These are phyloP conservation scores for Metschnikowia cerradonensis DNA, from an alignment of 805 yeast genomes.

Conservation along the genomic window DNA sequence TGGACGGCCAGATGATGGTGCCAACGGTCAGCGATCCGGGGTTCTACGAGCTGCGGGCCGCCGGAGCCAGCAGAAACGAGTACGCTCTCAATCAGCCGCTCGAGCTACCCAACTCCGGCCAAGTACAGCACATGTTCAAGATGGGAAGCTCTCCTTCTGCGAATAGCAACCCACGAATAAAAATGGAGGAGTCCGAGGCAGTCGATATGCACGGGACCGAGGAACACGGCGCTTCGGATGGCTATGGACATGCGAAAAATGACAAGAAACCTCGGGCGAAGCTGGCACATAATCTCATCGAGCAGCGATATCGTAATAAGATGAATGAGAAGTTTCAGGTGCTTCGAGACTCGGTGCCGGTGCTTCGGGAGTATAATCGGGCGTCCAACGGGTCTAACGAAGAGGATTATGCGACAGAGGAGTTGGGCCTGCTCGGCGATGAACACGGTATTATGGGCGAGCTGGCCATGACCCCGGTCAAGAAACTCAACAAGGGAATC, in stretches of 20 bases:
- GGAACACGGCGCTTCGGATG: background rate
- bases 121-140: background rate
- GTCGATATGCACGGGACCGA: background rate
- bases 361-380: slow-evolving; percentile 28
- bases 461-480: slow-evolving; percentile 65
- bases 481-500: slow-evolving; percentile 73
- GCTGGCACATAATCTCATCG: slow-evolving; percentile 40
- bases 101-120: background rate
- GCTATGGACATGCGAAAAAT: background rate
- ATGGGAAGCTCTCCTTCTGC: background rate
- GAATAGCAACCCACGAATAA: background rate
- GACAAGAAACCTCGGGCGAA: slow-evolving; percentile 21
- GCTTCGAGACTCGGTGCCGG: slow-evolving; percentile 37
- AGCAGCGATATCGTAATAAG: slow-evolving; percentile 41
- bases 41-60: background rate
- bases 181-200: background rate
- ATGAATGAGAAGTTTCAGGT: slow-evolving; percentile 40
- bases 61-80: background rate
- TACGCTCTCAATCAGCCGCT: background rate
- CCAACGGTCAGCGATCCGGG: background rate
- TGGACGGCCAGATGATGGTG: background rate
- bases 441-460: slow-evolving; percentile 30
- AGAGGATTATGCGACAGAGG: slow-evolving; percentile 10
- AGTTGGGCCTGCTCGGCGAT: slow-evolving; percentile 3
- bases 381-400: background rate